Evolutionary conservation across 169 alveolate genomes (phyloP).

Genomic region (Babesia divergens): DNA sequence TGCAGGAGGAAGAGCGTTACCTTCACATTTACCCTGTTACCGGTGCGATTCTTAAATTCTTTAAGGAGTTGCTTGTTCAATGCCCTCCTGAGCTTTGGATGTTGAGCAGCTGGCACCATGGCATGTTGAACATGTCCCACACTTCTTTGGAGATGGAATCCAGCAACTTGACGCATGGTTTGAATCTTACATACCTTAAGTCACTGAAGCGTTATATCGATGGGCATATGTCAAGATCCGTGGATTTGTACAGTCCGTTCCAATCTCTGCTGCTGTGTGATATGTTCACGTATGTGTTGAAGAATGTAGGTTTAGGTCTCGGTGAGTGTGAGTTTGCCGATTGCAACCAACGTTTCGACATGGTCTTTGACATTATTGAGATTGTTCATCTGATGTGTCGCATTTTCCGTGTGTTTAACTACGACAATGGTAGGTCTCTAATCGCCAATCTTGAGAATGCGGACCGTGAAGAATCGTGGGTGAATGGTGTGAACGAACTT

Average conservation of each 20-base stretch:
- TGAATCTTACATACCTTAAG: conserved; percentile 3
- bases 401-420: conserved; percentile 31
- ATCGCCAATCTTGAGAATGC: neutral
- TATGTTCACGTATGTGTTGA: conserved; percentile 1
- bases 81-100: conserved; percentile 43
- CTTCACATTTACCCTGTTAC: conserved; percentile 16
- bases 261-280: conserved; percentile 29
- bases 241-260: conserved; percentile 22
- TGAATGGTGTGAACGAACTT: conserved; percentile 23
- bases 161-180: conserved; percentile 16
- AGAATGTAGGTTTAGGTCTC: neutral
- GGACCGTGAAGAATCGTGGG: conserved; percentile 4
- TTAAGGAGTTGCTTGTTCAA: conserved; percentile 22
- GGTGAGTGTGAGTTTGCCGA: conserved; percentile 21
- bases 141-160: conserved; percentile 37
- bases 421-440: conserved; percentile 1
- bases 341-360: neutral
- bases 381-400: conserved; percentile 14
- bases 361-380: neutral
- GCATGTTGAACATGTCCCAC: conserved; percentile 39
- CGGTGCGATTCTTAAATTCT: conserved; percentile 1
- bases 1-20: conserved; percentile 30
- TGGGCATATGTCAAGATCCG: neutral
- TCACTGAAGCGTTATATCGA: conserved; percentile 5
- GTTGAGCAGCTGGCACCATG: conserved; percentile 38